Base-by-base conservation (phyloP, 495 filamentous ascomycete genomes). In the Acidiella bohemica region DNA sequence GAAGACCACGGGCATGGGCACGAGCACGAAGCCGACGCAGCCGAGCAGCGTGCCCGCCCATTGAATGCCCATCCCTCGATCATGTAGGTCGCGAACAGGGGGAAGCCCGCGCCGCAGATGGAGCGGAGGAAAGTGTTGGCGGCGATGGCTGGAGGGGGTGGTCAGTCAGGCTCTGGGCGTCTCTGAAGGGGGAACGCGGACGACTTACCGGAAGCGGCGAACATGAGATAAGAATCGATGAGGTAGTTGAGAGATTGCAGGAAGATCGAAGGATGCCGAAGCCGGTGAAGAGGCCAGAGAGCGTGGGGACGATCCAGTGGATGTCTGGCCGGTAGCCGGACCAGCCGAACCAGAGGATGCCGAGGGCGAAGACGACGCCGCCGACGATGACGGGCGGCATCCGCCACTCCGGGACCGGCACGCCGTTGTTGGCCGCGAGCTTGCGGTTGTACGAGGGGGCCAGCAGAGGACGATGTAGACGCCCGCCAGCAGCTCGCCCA, bases 331-430 rank as follows among this genome's bases (percentile, higher is more conserved):
- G 63, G 56, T 76, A 80, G 14, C 76, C 76, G 0, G 80, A 74
- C 84, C 84, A 92, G 17, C 80, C 81, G 55, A 88, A 87, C 82
- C 83, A 88, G 66, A 92, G 87, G 4, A 92, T 71, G 3, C 84
- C 84, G 11, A 52, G 64, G 2, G 83, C 67, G 53, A 93, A 93
- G 12, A 44, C 21, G 4, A 75, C 63, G 44, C 83, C 82, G 12
- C 84, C 85, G 23, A 73, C 62, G 20, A 93, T 83, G 41, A 84
- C 78, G 0, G 78, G 74, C 0, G 81, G 81, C 5, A 92, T 67
- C 53, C 83, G 80, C 81, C 86, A 92, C 63, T 93, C 85, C 1
- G 85, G 85, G 19, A 88, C 60, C 0, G 81, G 80, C 1, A 86
- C 52, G 46, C 72, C 72, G 60, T 88, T 88, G 32, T 75, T 77